Conservation (phyloP, 2,329 filamentous ascomycete genomes). For the Aulographum hederae region DNA sequence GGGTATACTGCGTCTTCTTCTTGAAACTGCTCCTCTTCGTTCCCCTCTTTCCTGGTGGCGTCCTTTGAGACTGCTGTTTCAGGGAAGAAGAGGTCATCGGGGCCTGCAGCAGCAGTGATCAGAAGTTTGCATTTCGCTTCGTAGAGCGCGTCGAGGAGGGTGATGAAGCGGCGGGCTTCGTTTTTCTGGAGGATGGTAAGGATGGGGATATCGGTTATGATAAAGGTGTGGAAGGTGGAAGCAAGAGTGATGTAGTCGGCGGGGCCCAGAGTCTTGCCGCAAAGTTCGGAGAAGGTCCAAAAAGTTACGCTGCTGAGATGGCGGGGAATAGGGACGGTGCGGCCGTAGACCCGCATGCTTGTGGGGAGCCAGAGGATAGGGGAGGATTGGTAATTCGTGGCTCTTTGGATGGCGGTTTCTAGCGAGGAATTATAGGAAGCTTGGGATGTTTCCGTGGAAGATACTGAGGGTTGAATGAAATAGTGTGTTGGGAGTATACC, state of each 20-base stretch:
- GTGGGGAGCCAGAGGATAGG: conserved; percentile 24
- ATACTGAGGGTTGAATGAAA: conserved; percentile 14
- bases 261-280: conserved; percentile 46
- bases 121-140: conserved; percentile 65
- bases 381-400: background rate
- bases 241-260: conserved; percentile 73
- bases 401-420: background rate
- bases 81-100: conserved; percentile 65
- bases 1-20: conserved; percentile 36
- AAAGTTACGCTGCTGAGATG: conserved; percentile 36
- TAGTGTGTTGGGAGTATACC: too few species aligned
- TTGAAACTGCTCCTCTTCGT: conserved; percentile 11
- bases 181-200: conserved; percentile 55
- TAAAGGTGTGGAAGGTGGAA: conserved; percentile 61
- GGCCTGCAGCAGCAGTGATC: conserved; percentile 46
- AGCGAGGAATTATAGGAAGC: conserved; percentile 2
- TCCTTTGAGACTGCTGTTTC: conserved; percentile 18
- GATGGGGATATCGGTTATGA: conserved; percentile 52
- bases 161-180: conserved; percentile 65
- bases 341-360: conserved; percentile 40
- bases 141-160: conserved; percentile 61
- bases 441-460: conserved; percentile 6
- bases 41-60: background rate
- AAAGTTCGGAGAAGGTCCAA: conserved; percentile 46
- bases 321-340: conserved; percentile 39